Evolutionary conservation across 1,139 yeast species (phyloP), one percentile per base, ranked within the genome.

Genomic region (Martiniozyma asiatica): DNA sequence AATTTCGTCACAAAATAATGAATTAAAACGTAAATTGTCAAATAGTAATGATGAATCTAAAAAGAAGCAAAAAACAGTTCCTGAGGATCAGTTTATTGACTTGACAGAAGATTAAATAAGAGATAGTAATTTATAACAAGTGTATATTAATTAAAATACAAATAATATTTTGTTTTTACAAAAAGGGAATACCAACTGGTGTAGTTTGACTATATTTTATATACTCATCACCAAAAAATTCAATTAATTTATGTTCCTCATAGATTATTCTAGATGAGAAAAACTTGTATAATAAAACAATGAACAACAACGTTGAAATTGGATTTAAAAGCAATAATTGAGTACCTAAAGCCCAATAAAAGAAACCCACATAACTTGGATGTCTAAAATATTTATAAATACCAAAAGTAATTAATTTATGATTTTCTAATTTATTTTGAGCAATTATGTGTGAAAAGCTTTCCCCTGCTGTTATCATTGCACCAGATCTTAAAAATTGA

Each of bases 301-400:
- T 42, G 40, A 73, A 76, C 0, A 68, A 59, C 1, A 61, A 34
- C 4, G 63, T 42, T 1, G 78, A 61, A 0, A 77, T 32, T 2
- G 78, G 74, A 52, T 85, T 89, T 29, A 72, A 58, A 35, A 87
- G 54, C 40, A 77, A 47, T 31, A 87, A 24, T 50, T 89, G 94
- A 2, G 85, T 63, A 0, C 97, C 97, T 4, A 87, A 45, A 17
- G 92, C 89, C 96, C 97, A 92, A 70, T 84, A 75, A 48, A 76
- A 87, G 51, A 80, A 89, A 1, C 97, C 98, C 34, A 74, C 68
- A 54, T 89, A 89, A 30, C 93, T 77, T 8, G 98, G 98, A 51
- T 89, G 98, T 36, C 98, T 64, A 8, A 70, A 56, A 13, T 56
- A 40, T 1, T 61, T 38, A 53, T 89, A 89, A 3, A 89, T 59